These are phyloP conservation scores for Acacia acuminata DNA, from an alignment of 306 rosid species.

Conservation along the genomic window DNA sequence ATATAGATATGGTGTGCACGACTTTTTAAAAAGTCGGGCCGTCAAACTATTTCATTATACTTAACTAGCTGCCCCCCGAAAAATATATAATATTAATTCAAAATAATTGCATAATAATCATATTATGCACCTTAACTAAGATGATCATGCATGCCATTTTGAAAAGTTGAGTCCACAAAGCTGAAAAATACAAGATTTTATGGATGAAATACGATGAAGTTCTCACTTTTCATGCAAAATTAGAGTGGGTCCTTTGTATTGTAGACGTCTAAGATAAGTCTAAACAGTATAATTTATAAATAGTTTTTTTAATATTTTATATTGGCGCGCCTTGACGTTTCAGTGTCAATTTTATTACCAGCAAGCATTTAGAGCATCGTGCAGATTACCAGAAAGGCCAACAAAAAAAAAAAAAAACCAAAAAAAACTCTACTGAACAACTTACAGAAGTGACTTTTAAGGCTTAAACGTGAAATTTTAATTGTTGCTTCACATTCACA, in stretches of 20 bases:
- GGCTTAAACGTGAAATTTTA: not conserved
- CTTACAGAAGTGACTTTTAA: not conserved
- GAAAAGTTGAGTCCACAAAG: not conserved
- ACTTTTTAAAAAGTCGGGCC: not conserved
- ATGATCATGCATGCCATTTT: not conserved
- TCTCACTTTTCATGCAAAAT: not conserved
- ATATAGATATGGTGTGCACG: not conserved
- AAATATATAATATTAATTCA: not conserved
- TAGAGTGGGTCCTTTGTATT: not conserved
- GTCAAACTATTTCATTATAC: not conserved
- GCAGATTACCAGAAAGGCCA: too few relatives aligned
- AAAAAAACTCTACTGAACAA: not conserved
- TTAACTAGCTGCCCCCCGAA: not conserved
- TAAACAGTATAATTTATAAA: not conserved
- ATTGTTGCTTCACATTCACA: not conserved
- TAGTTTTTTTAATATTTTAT: not conserved
- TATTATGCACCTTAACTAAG: not conserved
- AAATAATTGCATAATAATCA: not conserved
- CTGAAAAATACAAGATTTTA: not conserved
- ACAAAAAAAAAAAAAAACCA: too few relatives aligned
- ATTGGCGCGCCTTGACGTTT: too few relatives aligned
- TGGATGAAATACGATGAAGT: not conserved
- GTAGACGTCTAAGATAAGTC: not conserved
- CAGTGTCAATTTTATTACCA: not conserved
- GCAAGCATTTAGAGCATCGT: not conserved